Evolutionary conservation across 2,329 filamentous ascomycete genomes (phyloP).

Genomic region (Talaromyces piceae): DNA sequence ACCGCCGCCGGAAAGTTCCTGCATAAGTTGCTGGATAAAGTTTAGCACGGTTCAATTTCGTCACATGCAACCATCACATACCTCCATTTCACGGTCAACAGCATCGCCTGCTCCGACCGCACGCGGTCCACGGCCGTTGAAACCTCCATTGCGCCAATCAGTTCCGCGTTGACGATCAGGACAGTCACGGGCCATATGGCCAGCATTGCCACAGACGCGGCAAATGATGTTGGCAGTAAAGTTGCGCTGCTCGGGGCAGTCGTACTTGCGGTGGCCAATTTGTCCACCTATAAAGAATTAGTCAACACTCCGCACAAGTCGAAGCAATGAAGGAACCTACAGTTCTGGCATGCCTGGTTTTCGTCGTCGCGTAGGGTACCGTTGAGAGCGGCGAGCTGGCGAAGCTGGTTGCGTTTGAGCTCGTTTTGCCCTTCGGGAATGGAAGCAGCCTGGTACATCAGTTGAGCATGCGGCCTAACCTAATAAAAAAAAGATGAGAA

Average conservation of each 20-base stretch:
- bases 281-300: slow-evolving; percentile 58
- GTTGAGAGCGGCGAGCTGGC: slow-evolving; percentile 95
- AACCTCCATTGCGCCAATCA: slow-evolving; percentile 69
- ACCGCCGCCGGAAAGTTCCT: slow-evolving; percentile 79
- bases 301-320: slow-evolving; percentile 3
- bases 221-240: slow-evolving; percentile 99
- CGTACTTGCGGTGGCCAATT: slow-evolving; percentile 98
- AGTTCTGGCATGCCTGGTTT: slow-evolving; percentile 99
- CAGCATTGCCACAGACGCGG: slow-evolving; percentile 93
- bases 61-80: too few species aligned
- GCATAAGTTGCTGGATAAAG: slow-evolving; percentile 74
- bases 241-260: slow-evolving; percentile 95
- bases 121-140: slow-evolving; percentile 43
- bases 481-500: slow-evolving; percentile 17
- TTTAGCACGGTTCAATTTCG: slow-evolving; percentile 34
- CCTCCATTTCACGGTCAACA: slow-evolving; percentile 91
- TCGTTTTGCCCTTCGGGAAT: slow-evolving; percentile 99
- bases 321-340: slow-evolving; percentile 35
- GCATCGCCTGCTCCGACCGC: slow-evolving; percentile 72
- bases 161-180: slow-evolving; percentile 85
- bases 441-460: slow-evolving; percentile 67
- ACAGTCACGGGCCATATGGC: slow-evolving; percentile 97
- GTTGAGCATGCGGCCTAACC: neutral
- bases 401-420: slow-evolving; percentile 95
- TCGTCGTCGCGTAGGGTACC: slow-evolving; percentile 98